Conservation (phyloP, 768 basidiomycete species). For the Tephrocybe sp. region DNA sequence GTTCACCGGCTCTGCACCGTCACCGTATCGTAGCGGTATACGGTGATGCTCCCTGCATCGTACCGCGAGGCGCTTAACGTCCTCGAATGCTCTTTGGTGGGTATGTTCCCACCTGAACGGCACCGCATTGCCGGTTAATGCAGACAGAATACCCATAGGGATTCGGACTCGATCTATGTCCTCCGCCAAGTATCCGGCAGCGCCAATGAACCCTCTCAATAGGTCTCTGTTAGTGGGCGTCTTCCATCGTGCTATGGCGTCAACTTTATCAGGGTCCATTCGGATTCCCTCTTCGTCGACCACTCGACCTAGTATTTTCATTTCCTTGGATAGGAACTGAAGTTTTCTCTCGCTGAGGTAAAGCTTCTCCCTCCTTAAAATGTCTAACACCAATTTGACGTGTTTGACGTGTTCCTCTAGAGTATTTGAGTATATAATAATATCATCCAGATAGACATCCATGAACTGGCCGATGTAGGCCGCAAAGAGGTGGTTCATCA, state of each 20-base stretch:
- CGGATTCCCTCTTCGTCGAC: background rate
- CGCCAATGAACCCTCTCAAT: constrained; percentile 11
- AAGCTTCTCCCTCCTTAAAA: background rate
- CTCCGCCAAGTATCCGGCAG: background rate
- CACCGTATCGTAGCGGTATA: no score
- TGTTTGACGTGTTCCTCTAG: background rate
- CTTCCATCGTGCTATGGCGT: constrained; percentile 23
- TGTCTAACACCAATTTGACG: background rate
- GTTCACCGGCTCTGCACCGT: no score
- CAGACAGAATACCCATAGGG: background rate
- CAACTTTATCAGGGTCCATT: constrained; percentile 33
- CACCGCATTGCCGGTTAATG: background rate
- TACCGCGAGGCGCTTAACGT: background rate
- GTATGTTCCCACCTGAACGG: background rate
- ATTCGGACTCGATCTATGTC: constrained; percentile 3
- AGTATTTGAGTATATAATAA: background rate
- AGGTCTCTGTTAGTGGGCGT: constrained; percentile 22
- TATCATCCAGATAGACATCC: background rate
- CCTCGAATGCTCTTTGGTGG: background rate
- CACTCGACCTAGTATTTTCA: background rate
- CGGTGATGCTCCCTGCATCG: background rate
- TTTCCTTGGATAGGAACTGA: background rate
- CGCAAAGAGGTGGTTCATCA: constrained; percentile 31
- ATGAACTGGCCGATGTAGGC: constrained; percentile 22
- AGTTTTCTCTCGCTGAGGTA: background rate